Evolutionary conservation across 495 filamentous ascomycete genomes (phyloP).

Genomic region (Podospora bellae-mahoneyi): DNA sequence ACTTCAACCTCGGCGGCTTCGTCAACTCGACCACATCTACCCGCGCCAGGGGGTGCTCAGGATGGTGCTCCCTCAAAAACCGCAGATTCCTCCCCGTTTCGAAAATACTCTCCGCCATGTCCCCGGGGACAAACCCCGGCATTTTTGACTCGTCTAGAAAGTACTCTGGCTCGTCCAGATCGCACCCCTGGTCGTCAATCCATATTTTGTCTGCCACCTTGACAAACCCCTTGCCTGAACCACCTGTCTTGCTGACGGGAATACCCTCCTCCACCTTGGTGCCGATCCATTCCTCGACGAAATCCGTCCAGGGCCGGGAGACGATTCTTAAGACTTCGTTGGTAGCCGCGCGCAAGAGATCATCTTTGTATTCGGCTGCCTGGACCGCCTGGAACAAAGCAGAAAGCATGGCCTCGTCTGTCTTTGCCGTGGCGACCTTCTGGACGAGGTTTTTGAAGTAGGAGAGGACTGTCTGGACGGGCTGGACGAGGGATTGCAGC

Average conservation of each 20-base stretch:
- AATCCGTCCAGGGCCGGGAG: constrained; percentile 66
- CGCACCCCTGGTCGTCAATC: constrained; percentile 53
- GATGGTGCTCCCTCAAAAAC: constrained; percentile 66
- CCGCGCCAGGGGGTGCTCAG: constrained; percentile 70
- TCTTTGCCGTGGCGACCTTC: constrained; percentile 48
- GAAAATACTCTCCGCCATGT: constrained; percentile 63
- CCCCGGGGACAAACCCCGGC: constrained; percentile 63
- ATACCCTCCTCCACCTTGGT: constrained; percentile 55
- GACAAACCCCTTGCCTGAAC: constrained; percentile 55
- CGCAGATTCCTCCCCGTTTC: constrained; percentile 76
- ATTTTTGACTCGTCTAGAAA: constrained; percentile 57
- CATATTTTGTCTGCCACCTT: constrained; percentile 54
- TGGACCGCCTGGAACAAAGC: constrained; percentile 62
- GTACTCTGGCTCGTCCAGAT: constrained; percentile 54
- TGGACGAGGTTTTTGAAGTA: constrained; percentile 59
- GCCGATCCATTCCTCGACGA: constrained; percentile 75
- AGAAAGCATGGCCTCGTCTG: constrained; percentile 69
- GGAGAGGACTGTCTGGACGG: constrained; percentile 58
- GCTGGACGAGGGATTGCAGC: constrained; percentile 62
- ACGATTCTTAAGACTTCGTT: constrained; percentile 63
- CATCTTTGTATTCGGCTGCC: constrained; percentile 58
- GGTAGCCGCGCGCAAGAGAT: constrained; percentile 59
- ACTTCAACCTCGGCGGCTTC: constrained; percentile 58
- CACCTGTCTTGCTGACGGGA: constrained; percentile 42
- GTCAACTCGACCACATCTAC: constrained; percentile 43